A percentile compares a stretch with the other conserved stretches of the same genome.
These are phyloP conservation scores for Zygoascus biomembranicola DNA, from an alignment of 805 yeast species.

Conservation along the genomic window DNA sequence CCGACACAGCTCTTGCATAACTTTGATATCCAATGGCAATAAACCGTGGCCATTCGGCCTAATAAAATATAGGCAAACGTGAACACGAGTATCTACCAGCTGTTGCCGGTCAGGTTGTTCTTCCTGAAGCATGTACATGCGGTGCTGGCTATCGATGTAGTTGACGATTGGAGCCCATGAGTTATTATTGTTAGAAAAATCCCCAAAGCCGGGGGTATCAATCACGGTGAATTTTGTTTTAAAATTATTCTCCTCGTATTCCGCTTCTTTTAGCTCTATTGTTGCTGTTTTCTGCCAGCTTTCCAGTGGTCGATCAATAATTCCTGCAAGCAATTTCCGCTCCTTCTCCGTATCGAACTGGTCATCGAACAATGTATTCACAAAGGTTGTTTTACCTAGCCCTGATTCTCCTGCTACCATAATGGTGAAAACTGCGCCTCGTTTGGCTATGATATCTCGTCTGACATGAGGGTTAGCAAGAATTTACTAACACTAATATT, in stretches of 20 bases:
- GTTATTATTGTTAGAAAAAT: constrained; percentile 74
- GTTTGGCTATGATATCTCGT: constrained; percentile 42
- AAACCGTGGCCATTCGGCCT: constrained; percentile 87
- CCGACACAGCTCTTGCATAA: constrained; percentile 73
- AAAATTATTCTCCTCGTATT: constrained; percentile 77
- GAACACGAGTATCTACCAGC: constrained; percentile 68
- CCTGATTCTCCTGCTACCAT: constrained; percentile 85
- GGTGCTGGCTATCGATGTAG: constrained; percentile 88
- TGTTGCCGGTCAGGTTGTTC: constrained; percentile 70
- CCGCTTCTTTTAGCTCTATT: constrained; percentile 54
- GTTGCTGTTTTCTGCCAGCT: constrained; percentile 35
- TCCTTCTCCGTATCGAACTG: constrained; percentile 41
- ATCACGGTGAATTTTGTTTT: constrained; percentile 67
- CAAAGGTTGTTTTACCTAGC: constrained; percentile 79
- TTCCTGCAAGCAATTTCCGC: not conserved
- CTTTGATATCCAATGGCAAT: constrained; percentile 79
- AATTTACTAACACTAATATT: not conserved
- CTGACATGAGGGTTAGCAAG: not conserved
- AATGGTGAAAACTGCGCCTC: constrained; percentile 53
- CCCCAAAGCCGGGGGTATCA: constrained; percentile 94
- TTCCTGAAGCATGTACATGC: constrained; percentile 81
- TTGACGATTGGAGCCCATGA: constrained; percentile 83
- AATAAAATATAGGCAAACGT: constrained; percentile 82
- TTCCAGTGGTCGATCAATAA: not conserved
- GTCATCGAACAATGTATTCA: constrained; percentile 64